Base-by-base conservation (phyloP, 495 filamentous ascomycete genomes). In the Emericellopsis terricola region DNA sequence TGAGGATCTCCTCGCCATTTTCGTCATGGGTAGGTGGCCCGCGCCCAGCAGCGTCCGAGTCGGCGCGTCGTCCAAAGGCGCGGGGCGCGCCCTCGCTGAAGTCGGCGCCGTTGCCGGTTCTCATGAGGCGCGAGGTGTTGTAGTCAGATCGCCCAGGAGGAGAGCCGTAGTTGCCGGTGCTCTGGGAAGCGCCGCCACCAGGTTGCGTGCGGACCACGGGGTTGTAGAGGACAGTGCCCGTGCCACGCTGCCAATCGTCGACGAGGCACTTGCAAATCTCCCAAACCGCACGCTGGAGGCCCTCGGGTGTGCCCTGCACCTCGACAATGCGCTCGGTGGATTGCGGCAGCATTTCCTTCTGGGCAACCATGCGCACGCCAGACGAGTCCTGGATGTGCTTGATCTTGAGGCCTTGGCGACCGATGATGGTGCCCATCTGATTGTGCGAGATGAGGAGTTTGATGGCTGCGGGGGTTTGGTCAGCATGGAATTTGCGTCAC, bases 341-440 rank as follows among this genome's bases (percentile, higher is more conserved):
- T 53, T 96, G 89, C 17, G 89, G 89, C 20, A 96, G 76, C 89
- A 97, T 96, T 49, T 97, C 89, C 60, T 97, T 97, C 54, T 94
- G 86, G 31, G 89, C 89, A 20, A 96, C 85, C 89, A 97, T 96
- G 44, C 89, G 82, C 37, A 94, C 87, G 41, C 86, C 84, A 2
- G 91, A 96, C 8, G 76, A 75, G 57, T 97, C 91, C 54, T 97
- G 89, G 45, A 97, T 97, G 55, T 93, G 80, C 69, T 97, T 97
- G 64, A 97, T 97, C 64, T 94, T 96, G 39, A 92, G 67, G 29
- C 89, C 89, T 60, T 85, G 78, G 34, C 85, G 78, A 41, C 89
- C 89, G 45, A 97, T 97, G 56, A 97, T 94, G 41, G 89, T 96
- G 35, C 89, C 89, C 89, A 97, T 97, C 55, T 97, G 91, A 51